These are phyloP conservation scores for Aureobasidium musti DNA, from an alignment of 2,329 filamentous ascomycete genomes.

Conservation along the genomic window DNA sequence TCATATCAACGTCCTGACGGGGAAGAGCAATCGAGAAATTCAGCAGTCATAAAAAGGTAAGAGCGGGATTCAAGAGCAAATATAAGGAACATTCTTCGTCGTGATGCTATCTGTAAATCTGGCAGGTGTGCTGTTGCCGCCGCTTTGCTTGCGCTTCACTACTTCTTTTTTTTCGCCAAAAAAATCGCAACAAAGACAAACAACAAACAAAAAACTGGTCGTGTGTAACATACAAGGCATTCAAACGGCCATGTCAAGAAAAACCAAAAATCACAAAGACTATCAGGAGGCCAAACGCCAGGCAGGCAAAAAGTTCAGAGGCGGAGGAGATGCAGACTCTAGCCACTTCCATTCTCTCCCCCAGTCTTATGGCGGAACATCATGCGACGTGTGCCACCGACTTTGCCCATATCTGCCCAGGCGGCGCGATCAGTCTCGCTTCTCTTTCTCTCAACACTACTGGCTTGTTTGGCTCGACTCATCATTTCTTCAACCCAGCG, in stretches of 20 bases:
- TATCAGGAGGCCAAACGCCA: neutral
- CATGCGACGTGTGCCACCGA: slow-evolving; percentile 71
- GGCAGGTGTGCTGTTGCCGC: neutral
- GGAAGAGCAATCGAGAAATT: too few species aligned
- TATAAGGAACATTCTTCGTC: neutral
- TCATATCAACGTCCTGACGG: too few species aligned
- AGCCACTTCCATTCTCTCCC: slow-evolving; percentile 15
- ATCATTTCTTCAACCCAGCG: slow-evolving; percentile 84
- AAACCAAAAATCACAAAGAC: neutral
- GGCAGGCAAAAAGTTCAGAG: neutral
- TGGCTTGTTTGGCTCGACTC: slow-evolving; percentile 72
- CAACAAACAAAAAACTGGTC: neutral
- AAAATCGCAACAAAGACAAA: neutral
- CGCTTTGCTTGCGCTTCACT: neutral
- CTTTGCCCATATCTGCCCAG: slow-evolving; percentile 71
- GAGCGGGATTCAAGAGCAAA: too few species aligned
- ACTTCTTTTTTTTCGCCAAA: neutral
- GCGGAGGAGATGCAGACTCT: neutral
- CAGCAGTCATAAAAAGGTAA: too few species aligned
- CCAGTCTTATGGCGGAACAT: slow-evolving; percentile 40
- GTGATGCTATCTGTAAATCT: neutral
- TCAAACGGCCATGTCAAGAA: neutral
- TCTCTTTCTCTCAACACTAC: slow-evolving; percentile 54
- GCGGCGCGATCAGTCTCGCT: slow-evolving; percentile 32
- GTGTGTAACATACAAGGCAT: slow-evolving; percentile 1